These are phyloP conservation scores for Camelina laxa DNA, from an alignment of 345 rosid genomes.

Conservation along the genomic window DNA sequence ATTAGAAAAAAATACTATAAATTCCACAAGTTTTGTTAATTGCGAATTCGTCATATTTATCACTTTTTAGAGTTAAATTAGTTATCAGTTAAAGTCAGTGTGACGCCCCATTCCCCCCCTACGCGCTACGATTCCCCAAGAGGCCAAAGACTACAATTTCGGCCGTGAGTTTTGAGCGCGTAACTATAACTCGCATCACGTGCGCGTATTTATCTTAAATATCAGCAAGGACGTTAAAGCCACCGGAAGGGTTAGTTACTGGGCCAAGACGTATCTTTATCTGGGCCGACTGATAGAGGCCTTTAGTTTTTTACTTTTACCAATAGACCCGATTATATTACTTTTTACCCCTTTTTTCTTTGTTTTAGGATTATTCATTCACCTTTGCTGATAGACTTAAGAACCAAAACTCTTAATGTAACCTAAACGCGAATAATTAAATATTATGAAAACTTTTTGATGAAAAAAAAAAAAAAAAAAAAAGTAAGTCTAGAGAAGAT, in stretches of 20 bases:
- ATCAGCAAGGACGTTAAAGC: neutral
- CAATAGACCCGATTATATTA: neutral
- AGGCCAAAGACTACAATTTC: neutral
- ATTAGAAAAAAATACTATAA: no score
- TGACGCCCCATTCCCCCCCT: conserved; percentile 9
- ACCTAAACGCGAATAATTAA: neutral
- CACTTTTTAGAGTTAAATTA: conserved; percentile 10
- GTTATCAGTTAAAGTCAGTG: conserved; percentile 21
- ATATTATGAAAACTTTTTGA: neutral
- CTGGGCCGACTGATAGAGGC: conserved; percentile 26
- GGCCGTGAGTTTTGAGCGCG: neutral
- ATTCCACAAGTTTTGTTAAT: no score
- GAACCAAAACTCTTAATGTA: neutral
- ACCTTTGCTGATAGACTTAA: neutral
- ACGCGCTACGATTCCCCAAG: neutral
- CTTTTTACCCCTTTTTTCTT: neutral
- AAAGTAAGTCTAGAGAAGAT: conserved; percentile 1
- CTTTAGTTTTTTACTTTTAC: neutral
- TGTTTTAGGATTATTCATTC: neutral
- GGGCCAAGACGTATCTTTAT: conserved; percentile 1
- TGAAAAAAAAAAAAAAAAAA: neutral
- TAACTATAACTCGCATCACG: neutral
- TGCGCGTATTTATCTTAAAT: neutral
- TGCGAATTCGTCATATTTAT: neutral
- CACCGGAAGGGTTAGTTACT: conserved; percentile 2